Base-by-base conservation (phyloP, 192 early-diverging fungal species). In the Funneliformis mosseae region DNA sequence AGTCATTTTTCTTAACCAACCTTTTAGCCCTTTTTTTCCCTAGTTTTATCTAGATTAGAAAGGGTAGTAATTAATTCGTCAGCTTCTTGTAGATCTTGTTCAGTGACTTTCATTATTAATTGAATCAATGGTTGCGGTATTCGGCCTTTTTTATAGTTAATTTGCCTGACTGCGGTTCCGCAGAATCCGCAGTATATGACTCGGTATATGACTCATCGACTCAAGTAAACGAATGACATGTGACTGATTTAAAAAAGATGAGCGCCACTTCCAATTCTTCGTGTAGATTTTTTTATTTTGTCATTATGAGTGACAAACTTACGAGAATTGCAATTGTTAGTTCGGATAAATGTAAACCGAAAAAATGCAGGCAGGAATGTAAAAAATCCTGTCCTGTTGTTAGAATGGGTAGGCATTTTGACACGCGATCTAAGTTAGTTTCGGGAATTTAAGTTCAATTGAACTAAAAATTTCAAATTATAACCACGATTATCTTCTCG, bases 311-410 rank as follows among this genome's bases (percentile, higher is more conserved):
- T 66, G 95, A 96, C 83, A 93, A 94, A 76, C 90, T 95, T 59
- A 95, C 95, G 5, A 92, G 97, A 89, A 96, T 98, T 70, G 97
- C 97, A 78, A 96, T 99, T 86, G 94, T 99, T 85, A 92, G 83
- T 80, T 82, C 87, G 27, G 97, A 99, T 93, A 98, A 96, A 88
- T 99, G 97, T 88, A 97, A 97, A 88, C 97, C 97, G 23, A 99
- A 99, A 88, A 97, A 98, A 85, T 99, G 97, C 83, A 89, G 95
- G 85, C 97, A 97, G 83, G 97, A 99, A 87, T 99, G 97, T 91
- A 98, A 98, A 87, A 93, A 93, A 81, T 91, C 92, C 23, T 99
- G 97, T 81, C 97, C 97, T 12, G 97, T 99, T 28, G 96, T 97
- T 73, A 87, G 94, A 74, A 97, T 98, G 96, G 97, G 97, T 95